Conservation (phyloP, 129 eudicot genomes). For the Flaveria trinervia region DNA sequence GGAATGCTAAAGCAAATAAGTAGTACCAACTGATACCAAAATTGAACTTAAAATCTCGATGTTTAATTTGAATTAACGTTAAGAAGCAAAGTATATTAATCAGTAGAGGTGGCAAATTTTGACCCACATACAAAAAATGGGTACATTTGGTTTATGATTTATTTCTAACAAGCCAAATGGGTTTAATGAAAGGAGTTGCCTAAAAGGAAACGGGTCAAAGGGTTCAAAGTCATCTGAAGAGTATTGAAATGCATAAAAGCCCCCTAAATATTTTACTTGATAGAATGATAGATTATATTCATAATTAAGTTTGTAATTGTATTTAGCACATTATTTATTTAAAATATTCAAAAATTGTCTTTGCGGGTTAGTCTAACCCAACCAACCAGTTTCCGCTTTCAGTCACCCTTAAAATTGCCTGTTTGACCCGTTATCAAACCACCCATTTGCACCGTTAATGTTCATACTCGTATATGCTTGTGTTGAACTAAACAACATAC, state of each 20-base stretch:
- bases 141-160: neutral
- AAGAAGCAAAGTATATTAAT: neutral
- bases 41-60: neutral
- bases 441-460: constrained; percentile 1
- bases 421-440: neutral
- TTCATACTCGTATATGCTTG: neutral
- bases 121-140: neutral
- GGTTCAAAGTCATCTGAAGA: neutral
- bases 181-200: neutral
- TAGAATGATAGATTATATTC: neutral
- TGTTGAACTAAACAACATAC: constrained; percentile 9
- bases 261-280: neutral
- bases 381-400: neutral
- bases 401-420: constrained; percentile 33
- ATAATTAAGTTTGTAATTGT: neutral
- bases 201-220: neutral
- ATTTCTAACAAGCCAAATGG: neutral
- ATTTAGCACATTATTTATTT: neutral
- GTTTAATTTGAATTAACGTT: neutral
- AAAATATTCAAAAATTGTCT: neutral
- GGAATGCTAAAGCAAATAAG: neutral
- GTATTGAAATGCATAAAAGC: neutral
- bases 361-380: neutral
- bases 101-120: neutral
- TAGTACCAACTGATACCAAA: neutral